These are phyloP conservation scores for Leishmania guyanensis DNA, from an alignment of 208 protist genomes.

Conservation along the genomic window DNA sequence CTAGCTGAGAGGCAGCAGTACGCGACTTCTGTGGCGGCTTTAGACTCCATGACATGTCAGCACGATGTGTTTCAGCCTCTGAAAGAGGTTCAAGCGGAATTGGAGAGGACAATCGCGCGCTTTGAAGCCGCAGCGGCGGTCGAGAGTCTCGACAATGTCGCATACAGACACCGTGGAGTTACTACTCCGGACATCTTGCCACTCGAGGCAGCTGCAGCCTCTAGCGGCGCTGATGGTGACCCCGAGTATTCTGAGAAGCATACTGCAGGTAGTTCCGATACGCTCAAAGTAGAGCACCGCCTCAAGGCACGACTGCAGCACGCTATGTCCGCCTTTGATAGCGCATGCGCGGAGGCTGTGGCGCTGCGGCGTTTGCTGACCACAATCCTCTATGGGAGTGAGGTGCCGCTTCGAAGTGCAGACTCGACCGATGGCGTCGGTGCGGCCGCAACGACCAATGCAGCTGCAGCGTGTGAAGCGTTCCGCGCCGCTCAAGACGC, in stretches of 20 bases:
- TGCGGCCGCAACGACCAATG: background rate
- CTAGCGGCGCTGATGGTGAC: background rate
- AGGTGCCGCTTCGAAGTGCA: background rate
- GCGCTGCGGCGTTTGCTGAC: background rate
- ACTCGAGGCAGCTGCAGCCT: background rate
- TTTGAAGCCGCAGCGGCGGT: background rate
- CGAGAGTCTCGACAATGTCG: background rate
- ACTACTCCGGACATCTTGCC: background rate
- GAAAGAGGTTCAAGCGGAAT: background rate
- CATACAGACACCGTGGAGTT: background rate
- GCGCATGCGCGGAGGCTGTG: background rate
- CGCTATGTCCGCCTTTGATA: background rate
- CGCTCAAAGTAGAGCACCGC: background rate
- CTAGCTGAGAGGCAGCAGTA: background rate
- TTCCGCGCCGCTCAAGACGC: background rate
- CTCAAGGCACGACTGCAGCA: conserved; percentile 6
- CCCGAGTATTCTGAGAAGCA: background rate
- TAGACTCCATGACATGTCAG: background rate
- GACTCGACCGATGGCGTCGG: background rate
- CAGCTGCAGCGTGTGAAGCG: background rate
- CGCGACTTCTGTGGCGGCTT: background rate
- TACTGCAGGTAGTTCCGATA: background rate
- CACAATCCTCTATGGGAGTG: conserved; percentile 2
- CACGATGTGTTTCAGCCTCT: conserved; percentile 1
- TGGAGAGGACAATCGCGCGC: background rate